These are phyloP conservation scores for Backusella macrospora DNA, from an alignment of 192 early-diverging fungal species.

Conservation along the genomic window DNA sequence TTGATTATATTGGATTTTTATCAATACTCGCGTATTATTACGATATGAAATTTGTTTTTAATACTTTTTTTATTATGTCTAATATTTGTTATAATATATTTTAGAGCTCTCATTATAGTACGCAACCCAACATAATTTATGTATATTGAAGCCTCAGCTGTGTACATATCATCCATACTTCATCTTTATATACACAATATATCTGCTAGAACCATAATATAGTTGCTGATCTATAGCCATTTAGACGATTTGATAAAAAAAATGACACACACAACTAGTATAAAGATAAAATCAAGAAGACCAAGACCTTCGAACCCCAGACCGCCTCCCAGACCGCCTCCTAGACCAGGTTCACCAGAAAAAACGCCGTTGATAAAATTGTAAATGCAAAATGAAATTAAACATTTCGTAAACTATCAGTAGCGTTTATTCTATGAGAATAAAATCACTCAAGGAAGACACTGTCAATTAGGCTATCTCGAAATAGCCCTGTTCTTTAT, in stretches of 20 bases:
- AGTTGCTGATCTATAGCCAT: neutral
- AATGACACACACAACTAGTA: neutral
- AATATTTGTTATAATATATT: neutral
- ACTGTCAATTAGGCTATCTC: neutral
- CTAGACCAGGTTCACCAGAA: neutral
- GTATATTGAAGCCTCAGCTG: neutral
- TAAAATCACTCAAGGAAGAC: neutral
- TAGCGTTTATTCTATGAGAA: neutral
- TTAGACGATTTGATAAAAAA: neutral
- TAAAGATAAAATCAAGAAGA: neutral
- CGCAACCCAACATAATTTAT: neutral
- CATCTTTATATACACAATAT: neutral
- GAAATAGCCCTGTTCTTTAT: neutral
- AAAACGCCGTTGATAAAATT: neutral
- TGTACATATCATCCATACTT: neutral
- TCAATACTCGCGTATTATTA: neutral
- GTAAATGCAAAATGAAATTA: neutral
- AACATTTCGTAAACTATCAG: neutral
- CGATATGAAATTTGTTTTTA: neutral
- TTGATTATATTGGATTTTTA: neutral
- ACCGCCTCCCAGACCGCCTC: conserved; percentile 5
- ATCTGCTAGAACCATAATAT: neutral
- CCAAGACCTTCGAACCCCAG: conserved; percentile 15
- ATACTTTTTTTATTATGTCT: neutral
- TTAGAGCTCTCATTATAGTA: neutral